Conservation (phyloP, 2,329 filamentous ascomycete genomes). For the Ceratocystis cubensis region DNA sequence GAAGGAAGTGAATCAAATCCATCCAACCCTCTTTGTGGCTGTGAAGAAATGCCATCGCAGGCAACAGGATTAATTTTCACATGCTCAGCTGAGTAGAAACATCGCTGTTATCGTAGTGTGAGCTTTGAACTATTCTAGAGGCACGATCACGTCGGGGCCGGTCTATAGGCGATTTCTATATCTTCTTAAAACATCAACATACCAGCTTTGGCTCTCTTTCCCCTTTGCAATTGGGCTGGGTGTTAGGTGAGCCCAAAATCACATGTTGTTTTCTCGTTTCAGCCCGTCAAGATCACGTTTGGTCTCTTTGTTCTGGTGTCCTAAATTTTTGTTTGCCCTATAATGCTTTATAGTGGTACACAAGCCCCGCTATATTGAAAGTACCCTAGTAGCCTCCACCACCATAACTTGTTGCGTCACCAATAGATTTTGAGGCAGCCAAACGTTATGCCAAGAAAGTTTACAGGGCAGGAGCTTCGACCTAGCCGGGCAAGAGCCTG, state of each 20-base stretch:
- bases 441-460: background rate
- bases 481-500: background rate
- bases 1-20: background rate
- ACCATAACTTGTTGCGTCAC: background rate
- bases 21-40: background rate
- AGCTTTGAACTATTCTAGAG: no score
- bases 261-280: background rate
- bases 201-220: background rate
- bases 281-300: background rate
- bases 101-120: no score
- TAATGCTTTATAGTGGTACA: no score
- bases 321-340: background rate
- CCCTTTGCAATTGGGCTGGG: background rate
- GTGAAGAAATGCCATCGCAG: background rate
- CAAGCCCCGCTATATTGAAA: no score
- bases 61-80: slow-evolving; percentile 1
- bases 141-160: no score
- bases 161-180: background rate
- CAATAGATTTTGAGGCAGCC: slow-evolving; percentile 1
- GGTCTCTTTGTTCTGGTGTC: background rate
- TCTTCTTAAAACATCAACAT: background rate
- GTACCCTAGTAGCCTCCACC: background rate
- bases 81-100: background rate
- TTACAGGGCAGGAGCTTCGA: background rate
- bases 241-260: background rate